Evolutionary conservation across 2,329 filamentous ascomycete species (phyloP), one percentile per base, ranked within the genome.

Genomic region (Aotearoamyces nothofagi): DNA sequence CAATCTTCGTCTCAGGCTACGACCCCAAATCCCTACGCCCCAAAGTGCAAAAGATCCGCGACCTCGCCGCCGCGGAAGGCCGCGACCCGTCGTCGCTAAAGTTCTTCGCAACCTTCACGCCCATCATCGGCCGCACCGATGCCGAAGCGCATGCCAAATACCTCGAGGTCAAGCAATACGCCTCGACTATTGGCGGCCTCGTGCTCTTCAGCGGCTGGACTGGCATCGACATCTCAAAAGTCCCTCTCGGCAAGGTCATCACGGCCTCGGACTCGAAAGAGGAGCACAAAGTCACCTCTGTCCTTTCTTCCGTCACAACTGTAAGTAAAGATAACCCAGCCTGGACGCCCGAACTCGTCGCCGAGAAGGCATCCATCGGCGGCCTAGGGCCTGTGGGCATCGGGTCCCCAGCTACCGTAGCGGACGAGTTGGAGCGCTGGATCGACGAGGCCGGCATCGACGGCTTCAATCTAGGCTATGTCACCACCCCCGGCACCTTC

Each of bases 121-220:
- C 74, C 0, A 66, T 82, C 5, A 50, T 81, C 0, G 77, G 74
- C 0, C 54, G 47, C 10, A 81, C 75, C 0, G 65, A 77, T 35
- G 69, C 71, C 32, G 75, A 79, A 45, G 77, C 77, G 0, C 52
- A 61, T 34, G 63, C 59, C 4, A 80, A 80, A 50, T 63, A 73
- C 23, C 52, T 57, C 0, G 69, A 78, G 5, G 72, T 68, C 32
- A 57, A 63, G 15, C 60, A 63, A 36, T 68, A 78, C 41, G 76
- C 71, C 0, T 66, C 62, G 0, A 60, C 64, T 17, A 76, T 75
- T 34, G 77, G 78, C 2, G 76, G 74, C 0, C 46, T 80, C 29
- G 71, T 75, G 1, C 51, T 81, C 9, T 81, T 82, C 36, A 73
- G 73, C 14, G 76, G 76, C 2, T 82, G 75, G 74, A 81, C 77